These are phyloP conservation scores for Tolypocladium tundrense DNA, from an alignment of 2,329 filamentous ascomycete species.

Conservation along the genomic window DNA sequence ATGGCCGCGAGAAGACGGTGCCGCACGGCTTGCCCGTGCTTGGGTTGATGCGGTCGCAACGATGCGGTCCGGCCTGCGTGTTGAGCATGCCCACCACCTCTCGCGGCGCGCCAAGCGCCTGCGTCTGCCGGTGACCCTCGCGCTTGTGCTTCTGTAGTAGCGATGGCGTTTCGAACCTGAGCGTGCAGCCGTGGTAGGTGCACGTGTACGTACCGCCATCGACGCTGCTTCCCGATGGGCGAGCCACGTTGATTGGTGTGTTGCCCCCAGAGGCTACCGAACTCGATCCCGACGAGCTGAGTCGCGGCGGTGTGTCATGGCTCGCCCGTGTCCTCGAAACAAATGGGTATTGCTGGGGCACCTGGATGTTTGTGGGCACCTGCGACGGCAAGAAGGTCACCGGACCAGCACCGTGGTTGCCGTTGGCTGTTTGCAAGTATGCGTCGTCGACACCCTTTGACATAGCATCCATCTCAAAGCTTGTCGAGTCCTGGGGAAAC, in stretches of 20 bases:
- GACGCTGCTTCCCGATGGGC: constrained; percentile 54
- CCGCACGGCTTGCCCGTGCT: constrained; percentile 92
- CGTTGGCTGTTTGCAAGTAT: constrained; percentile 6
- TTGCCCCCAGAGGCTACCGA: constrained; percentile 27
- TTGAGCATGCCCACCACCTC: constrained; percentile 45
- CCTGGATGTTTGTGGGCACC: constrained; percentile 26
- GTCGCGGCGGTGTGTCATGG: constrained; percentile 23
- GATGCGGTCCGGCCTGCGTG: constrained; percentile 86
- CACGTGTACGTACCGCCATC: constrained; percentile 91
- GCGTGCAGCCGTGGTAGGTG: constrained; percentile 82
- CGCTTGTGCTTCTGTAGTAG: constrained; percentile 93
- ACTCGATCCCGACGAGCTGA: constrained; percentile 35
- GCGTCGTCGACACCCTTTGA: constrained; percentile 20
- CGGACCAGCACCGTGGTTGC: background rate
- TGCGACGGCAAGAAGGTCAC: constrained; percentile 18
- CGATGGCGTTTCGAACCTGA: constrained; percentile 78
- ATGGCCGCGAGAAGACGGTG: constrained; percentile 87
- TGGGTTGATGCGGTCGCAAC: constrained; percentile 86
- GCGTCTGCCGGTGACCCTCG: constrained; percentile 77
- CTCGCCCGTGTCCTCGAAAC: constrained; percentile 25
- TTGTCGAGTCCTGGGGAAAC: constrained; percentile 53
- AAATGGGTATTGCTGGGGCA: constrained; percentile 44
- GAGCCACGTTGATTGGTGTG: constrained; percentile 26
- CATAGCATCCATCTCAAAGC: constrained; percentile 30
- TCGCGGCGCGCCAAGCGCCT: constrained; percentile 23